Evolutionary conservation across 2,329 filamentous ascomycete genomes (phyloP).

Genomic region (Paecilomyces sp.): DNA sequence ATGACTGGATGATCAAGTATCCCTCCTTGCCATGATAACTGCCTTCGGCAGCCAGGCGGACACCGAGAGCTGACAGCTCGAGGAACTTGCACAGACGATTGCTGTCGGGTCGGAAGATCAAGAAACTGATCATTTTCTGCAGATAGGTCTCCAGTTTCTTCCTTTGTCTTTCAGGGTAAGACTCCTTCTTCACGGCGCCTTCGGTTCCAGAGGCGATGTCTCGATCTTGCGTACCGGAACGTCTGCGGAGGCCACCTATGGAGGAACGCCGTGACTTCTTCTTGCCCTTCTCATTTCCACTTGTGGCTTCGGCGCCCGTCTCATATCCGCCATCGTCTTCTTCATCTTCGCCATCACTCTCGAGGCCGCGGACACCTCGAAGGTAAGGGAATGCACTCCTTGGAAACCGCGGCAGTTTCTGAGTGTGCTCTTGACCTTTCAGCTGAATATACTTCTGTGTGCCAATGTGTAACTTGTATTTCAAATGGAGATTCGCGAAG

Average conservation of each 20-base stretch:
- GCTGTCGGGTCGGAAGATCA: conserved; percentile 94
- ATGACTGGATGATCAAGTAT: conserved; percentile 82
- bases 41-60: conserved; percentile 87
- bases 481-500: conserved; percentile 85
- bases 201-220: conserved; percentile 31
- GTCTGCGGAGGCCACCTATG: conserved; percentile 50
- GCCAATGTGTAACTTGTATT: conserved; percentile 81
- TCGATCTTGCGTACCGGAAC: conserved; percentile 45
- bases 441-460: conserved; percentile 76
- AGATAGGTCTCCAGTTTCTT: conserved; percentile 83
- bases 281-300: conserved; percentile 56
- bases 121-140: conserved; percentile 87
- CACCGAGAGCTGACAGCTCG: conserved; percentile 86
- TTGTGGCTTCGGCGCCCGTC: conserved; percentile 57
- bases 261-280: conserved; percentile 50
- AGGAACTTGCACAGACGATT: conserved; percentile 94
- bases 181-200: conserved; percentile 41
- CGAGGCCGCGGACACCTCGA: conserved; percentile 69
- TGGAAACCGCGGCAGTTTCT: conserved; percentile 85
- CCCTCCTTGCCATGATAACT: conserved; percentile 98
- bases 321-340: conserved; percentile 44
- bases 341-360: conserved; percentile 71
- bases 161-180: conserved; percentile 74
- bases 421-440: conserved; percentile 58
- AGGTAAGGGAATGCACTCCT: conserved; percentile 84